Conservation (phyloP, 768 basidiomycete genomes). For the Trametes cingulata region DNA sequence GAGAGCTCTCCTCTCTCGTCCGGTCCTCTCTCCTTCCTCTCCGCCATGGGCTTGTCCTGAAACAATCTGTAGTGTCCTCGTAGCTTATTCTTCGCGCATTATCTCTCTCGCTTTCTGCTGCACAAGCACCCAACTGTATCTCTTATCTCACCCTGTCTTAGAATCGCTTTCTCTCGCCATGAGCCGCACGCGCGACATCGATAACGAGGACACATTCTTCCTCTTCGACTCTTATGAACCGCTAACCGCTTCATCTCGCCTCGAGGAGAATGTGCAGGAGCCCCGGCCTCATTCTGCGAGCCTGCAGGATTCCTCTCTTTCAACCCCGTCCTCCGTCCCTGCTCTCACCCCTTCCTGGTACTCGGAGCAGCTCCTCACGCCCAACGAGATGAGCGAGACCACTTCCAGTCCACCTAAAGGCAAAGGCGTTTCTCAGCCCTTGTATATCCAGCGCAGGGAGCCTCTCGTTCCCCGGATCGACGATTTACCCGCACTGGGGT, state of each 20-base stretch:
- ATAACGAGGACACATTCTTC: constrained; percentile 55
- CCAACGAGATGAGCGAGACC: constrained; percentile 15
- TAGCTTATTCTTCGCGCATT: constrained; percentile 1
- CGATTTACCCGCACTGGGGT: constrained; percentile 4
- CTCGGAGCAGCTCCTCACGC: constrained; percentile 6
- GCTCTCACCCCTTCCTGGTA: constrained; percentile 2
- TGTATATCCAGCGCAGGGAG: constrained; percentile 43
- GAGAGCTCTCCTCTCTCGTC: constrained; percentile 6
- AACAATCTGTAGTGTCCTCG: neutral
- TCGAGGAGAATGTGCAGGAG: constrained; percentile 29
- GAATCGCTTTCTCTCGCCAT: constrained; percentile 36
- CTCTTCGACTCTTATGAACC: constrained; percentile 51
- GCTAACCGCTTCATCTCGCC: constrained; percentile 22
- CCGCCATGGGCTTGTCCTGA: neutral
- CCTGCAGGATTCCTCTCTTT: constrained; percentile 12
- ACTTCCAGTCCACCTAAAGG: constrained; percentile 45
- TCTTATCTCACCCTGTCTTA: constrained; percentile 24
- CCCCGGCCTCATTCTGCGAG: constrained; percentile 9
- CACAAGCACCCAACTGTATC: constrained; percentile 14
- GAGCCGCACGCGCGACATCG: constrained; percentile 44
- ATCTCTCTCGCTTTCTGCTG: constrained; percentile 9
- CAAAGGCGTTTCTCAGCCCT: constrained; percentile 53
- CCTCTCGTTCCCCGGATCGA: constrained; percentile 1
- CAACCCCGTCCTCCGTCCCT: constrained; percentile 8
- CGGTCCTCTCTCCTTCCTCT: neutral